Base-by-base conservation (phyloP, 345 rosid genomes). In the Gossypium anomalum region DNA sequence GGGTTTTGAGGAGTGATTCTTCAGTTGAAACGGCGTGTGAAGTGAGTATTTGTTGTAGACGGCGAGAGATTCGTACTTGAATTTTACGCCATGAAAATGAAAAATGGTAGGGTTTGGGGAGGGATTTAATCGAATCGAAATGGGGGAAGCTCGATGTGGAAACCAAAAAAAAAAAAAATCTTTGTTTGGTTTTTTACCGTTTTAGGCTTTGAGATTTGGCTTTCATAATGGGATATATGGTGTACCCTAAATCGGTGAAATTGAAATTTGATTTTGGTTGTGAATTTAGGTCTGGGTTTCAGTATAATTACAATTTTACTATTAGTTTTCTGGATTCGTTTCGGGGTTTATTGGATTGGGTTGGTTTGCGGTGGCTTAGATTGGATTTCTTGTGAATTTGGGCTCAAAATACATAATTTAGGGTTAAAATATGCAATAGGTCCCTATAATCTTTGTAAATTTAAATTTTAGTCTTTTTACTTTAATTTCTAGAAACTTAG, bases 1-100 rank as follows among this genome's bases (percentile, higher is more conserved):
- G 83, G 83, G 87, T 78, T 58, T 82, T 77, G 38, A 47, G 41
- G 75, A 55, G 41, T 3, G 59, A 41, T 1, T 38, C 57, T 66
- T 63, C 10, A 29, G 49, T 61, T 44, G 57, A 67, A 64, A 34
- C 16, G 12, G 34, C 16, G 59, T 3, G 4, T 19, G 52, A 43
- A 16, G 7, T 17, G 57, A 38, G 38, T 11, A 20, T 11, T 41
- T 4, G 51, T 13, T n/a, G 11, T 16, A 14, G 20, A 22, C 12
- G 22, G 27, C 20, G 14, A 16, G 9, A 51, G 45, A 51, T 10
- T 69, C 4, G 55, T 2, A 15, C 41, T 43, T 57, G 16, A 22
- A 58, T 1, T 43, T 58, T 57, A 72, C 43, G 20, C 65, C 66
- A 58, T 72, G 75, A 43, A 43, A 29, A 61, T 61, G 19, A 15